Evolutionary conservation across 2,329 filamentous ascomycete genomes (phyloP).

Genomic region (Drechslerella dactyloides): DNA sequence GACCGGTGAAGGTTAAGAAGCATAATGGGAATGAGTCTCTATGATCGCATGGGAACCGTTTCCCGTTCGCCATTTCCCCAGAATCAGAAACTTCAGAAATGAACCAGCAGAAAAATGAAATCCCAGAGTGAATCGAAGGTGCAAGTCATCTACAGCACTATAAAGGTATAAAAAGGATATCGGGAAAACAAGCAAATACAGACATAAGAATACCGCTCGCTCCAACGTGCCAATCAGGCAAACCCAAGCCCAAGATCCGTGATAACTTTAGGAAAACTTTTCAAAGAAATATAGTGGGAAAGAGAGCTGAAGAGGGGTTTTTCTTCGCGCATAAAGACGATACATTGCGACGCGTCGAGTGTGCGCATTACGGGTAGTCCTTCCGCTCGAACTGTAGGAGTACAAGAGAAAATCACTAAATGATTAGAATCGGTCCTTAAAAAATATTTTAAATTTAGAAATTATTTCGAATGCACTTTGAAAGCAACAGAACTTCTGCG

Average conservation of each 20-base stretch:
- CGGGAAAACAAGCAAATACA: slow-evolving; percentile 31
- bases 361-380: slow-evolving; percentile 39
- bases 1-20: slow-evolving; percentile 16
- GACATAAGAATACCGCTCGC: slow-evolving; percentile 5
- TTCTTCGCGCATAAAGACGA: slow-evolving; percentile 5
- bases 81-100: slow-evolving; percentile 12
- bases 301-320: background rate
- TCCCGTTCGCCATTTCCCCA: slow-evolving; percentile 8
- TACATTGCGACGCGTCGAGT: slow-evolving; percentile 3
- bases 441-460: slow-evolving; percentile 41
- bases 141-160: slow-evolving; percentile 12
- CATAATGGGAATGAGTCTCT: slow-evolving; percentile 16
- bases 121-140: slow-evolving; percentile 19
- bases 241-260: slow-evolving; percentile 15
- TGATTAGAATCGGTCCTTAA: slow-evolving; percentile 45
- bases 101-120: slow-evolving; percentile 7
- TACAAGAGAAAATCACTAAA: slow-evolving; percentile 41
- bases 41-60: slow-evolving; percentile 14
- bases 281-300: slow-evolving; percentile 22
- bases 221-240: background rate
- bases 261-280: slow-evolving; percentile 28
- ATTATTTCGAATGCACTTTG: slow-evolving; percentile 34
- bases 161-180: background rate
- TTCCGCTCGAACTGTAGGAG: slow-evolving; percentile 47
- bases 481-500: slow-evolving; percentile 49